Evolutionary conservation across 805 yeast genomes (phyloP).

Genomic region (Barnettozyma sp.): DNA sequence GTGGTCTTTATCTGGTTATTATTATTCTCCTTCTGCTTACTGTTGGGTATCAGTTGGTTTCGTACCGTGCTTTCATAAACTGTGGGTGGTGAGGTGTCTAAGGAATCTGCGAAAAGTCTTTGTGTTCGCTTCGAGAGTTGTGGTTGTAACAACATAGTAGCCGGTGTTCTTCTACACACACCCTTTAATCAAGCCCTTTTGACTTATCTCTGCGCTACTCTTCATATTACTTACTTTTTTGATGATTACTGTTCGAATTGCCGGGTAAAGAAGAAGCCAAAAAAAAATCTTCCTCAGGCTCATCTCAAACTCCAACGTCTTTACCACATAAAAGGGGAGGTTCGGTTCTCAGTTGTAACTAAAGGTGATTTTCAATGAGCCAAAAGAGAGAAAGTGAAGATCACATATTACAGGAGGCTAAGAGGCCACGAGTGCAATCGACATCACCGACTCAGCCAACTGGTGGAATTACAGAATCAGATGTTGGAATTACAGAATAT

Average conservation of each 20-base stretch:
- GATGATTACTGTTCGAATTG: too few species aligned
- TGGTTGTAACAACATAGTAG: neutral
- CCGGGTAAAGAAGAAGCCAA: too few species aligned
- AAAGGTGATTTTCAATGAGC: too few species aligned
- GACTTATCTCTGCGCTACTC: too few species aligned
- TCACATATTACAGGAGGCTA: slow-evolving; percentile 13
- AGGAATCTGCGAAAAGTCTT: neutral
- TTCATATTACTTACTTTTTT: too few species aligned
- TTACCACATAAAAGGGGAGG: too few species aligned
- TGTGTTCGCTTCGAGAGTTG: neutral
- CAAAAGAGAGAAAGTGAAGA: slow-evolving; percentile 15
- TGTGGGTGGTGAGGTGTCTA: neutral
- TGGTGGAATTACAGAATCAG: slow-evolving; percentile 54
- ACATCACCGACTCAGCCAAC: neutral
- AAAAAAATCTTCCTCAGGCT: too few species aligned
- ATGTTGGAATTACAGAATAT: slow-evolving; percentile 83
- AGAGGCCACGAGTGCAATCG: slow-evolving; percentile 5
- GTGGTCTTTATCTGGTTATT: too few species aligned
- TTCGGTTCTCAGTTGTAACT: too few species aligned
- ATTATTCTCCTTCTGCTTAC: slow-evolving; percentile 2
- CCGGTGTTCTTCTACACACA: too few species aligned
- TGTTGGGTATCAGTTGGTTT: slow-evolving; percentile 11
- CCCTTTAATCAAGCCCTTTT: too few species aligned
- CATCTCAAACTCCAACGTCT: too few species aligned
- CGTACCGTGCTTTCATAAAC: slow-evolving; percentile 7